A percentile compares a stretch with the other conserved stretches of the same genome.
These are phyloP conservation scores for Leishmania major DNA, from an alignment of 208 protist genomes.

Conservation along the genomic window DNA sequence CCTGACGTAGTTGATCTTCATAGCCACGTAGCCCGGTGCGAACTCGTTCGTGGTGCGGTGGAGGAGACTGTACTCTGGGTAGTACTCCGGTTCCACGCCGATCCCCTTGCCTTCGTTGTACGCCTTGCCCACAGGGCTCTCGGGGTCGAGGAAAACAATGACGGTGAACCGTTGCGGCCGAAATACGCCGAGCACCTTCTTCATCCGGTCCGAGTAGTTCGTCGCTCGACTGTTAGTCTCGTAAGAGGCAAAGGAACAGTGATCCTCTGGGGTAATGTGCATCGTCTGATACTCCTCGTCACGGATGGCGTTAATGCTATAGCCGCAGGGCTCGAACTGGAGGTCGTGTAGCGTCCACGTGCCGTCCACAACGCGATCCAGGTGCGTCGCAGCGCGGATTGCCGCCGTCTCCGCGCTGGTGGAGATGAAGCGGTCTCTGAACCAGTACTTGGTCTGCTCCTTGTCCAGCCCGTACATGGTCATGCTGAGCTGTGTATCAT, in stretches of 20 bases:
- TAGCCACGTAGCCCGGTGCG: constrained; percentile 73
- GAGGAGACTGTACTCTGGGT: constrained; percentile 66
- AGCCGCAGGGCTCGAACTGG: constrained; percentile 95
- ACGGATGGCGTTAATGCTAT: constrained; percentile 93
- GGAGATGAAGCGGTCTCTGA: constrained; percentile 72
- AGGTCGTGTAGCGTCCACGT: constrained; percentile 87
- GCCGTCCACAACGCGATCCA: constrained; percentile 75
- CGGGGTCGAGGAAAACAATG: constrained; percentile 83
- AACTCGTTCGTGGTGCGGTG: constrained; percentile 85
- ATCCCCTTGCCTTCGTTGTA: constrained; percentile 65
- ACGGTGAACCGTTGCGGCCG: constrained; percentile 84
- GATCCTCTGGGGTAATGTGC: constrained; percentile 95
- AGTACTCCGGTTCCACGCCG: constrained; percentile 83
- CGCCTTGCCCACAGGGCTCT: constrained; percentile 71
- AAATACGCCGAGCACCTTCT: constrained; percentile 76
- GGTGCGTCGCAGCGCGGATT: constrained; percentile 67
- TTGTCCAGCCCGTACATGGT: constrained; percentile 92
- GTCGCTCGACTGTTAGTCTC: constrained; percentile 89
- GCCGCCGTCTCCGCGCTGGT: constrained; percentile 67
- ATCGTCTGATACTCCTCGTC: constrained; percentile 93
- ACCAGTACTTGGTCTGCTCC: constrained; percentile 83
- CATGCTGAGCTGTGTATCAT: constrained; percentile 87
- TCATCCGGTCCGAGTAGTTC: constrained; percentile 67
- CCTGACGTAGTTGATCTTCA: constrained; percentile 86
- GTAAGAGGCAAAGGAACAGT: constrained; percentile 94